Evolutionary conservation across 2,329 filamentous ascomycete genomes (phyloP).

Genomic region (Mariannaea elegans): DNA sequence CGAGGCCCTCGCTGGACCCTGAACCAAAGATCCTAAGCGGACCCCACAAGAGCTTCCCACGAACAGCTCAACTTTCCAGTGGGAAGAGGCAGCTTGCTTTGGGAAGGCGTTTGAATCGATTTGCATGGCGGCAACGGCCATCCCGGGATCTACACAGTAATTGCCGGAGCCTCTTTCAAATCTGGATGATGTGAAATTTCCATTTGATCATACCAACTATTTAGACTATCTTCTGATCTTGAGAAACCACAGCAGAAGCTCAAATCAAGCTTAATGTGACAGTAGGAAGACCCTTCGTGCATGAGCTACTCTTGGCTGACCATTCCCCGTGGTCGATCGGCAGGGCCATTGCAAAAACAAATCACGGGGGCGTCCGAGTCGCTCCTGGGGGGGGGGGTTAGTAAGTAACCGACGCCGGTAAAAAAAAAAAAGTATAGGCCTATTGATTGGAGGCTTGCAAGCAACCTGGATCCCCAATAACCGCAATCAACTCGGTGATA

Average conservation of each 20-base stretch:
- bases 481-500: too few species aligned
- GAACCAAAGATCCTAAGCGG: neutral
- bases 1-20: neutral
- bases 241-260: constrained; percentile 39
- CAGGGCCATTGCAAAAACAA: too few species aligned
- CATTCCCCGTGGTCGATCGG: too few species aligned
- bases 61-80: neutral
- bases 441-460: too few species aligned
- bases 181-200: constrained; percentile 10
- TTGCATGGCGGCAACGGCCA: neutral
- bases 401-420: too few species aligned
- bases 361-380: too few species aligned
- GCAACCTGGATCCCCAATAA: too few species aligned
- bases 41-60: neutral
- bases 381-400: too few species aligned
- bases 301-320: constrained; percentile 23
- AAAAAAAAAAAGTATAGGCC: too few species aligned
- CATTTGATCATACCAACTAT: constrained; percentile 25
- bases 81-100: too few species aligned
- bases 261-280: constrained; percentile 36
- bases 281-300: constrained; percentile 38
- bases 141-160: neutral
- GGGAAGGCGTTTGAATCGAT: neutral
- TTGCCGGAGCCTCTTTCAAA: constrained; percentile 13
- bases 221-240: constrained; percentile 35